Evolutionary conservation across 2,329 filamentous ascomycete genomes (phyloP), one percentile per base, ranked within the genome.

Genomic region (Samsoniella hepiali): DNA sequence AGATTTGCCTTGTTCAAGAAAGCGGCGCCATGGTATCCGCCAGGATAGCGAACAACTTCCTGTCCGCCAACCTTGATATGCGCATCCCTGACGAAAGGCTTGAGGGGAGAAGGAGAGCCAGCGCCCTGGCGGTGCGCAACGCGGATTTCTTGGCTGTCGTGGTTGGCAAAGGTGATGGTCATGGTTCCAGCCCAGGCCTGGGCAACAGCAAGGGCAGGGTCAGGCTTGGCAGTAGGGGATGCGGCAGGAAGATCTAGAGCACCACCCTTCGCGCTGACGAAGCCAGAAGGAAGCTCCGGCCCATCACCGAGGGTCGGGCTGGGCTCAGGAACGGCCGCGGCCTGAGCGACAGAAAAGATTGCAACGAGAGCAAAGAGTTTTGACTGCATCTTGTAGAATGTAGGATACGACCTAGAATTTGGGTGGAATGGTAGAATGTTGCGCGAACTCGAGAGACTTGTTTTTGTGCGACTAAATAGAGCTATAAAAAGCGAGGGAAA

Each of bases 101-200:
- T 27, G 22, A 56, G 34, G 5, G 53, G 34, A 27, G 53, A 27
- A 3, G 53, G 53, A 40, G 53, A 36, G 22, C 29, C 22, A 10
- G 34, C 3, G 22, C 53, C 53, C 11, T 27, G 53, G 17, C 38
- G 53, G 34, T 56, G 53, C 11, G 36, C 53, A 1, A 56, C 8
- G 2, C n/a, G 34, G 5, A 56, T 38, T 8, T 36, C 34, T 8
- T 5, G n/a, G 17, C 22, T 42, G n/a, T 56, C 53, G 11, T 42
- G 34, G 53, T 56, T 56, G 3, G 53, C 53, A 27, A 40, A 56
- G 3, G 53, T 56, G 22, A 56, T 29, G 36, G 53, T 56, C 53
- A 56, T 56, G n/a, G n/a, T 29, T 7, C 36, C 53, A 29, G 53
- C 53, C 53, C 53, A 56, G 3, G 34, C 34, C 11, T 13, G 8